Conservation (phyloP, 305 asterid species). For the Rubia tinctorum region DNA sequence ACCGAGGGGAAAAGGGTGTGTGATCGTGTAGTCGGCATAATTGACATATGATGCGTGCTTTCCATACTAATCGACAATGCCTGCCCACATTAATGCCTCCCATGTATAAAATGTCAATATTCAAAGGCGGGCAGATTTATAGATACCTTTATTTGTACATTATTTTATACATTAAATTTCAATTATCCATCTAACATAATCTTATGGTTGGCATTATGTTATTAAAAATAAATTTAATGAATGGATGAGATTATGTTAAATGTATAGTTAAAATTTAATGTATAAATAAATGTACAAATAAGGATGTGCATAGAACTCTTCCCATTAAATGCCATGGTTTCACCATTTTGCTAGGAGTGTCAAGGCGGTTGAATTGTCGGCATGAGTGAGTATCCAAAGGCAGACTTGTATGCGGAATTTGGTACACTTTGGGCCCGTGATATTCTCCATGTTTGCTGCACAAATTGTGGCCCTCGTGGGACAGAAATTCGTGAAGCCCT, state of each 20-base stretch:
- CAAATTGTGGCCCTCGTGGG: background rate
- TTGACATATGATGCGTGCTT: background rate
- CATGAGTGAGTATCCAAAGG: constrained; percentile 6
- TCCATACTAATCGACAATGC: background rate
- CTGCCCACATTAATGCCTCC: constrained; percentile 1
- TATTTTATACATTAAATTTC: too few relatives aligned
- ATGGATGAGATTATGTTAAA: too few relatives aligned
- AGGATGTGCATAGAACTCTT: too few relatives aligned
- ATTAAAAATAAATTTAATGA: too few relatives aligned
- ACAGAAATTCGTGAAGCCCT: background rate
- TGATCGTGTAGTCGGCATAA: background rate
- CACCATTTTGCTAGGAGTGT: constrained; percentile 6
- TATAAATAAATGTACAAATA: too few relatives aligned
- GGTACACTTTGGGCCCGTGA: constrained; percentile 18
- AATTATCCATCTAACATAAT: too few relatives aligned
- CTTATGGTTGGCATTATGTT: too few relatives aligned
- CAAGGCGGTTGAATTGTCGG: constrained; percentile 15
- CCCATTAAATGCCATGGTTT: background rate
- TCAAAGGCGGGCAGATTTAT: too few relatives aligned
- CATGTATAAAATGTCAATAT: background rate
- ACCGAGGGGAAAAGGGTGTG: background rate
- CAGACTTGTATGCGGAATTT: constrained; percentile 5
- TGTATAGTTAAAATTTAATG: too few relatives aligned
- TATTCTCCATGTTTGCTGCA: constrained; percentile 16
- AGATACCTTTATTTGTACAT: too few relatives aligned